Evolutionary conservation across 176 grass and related monocot genomes (phyloP), one percentile per base, ranked within the genome.

Genomic region (Tuctoria greenei): DNA sequence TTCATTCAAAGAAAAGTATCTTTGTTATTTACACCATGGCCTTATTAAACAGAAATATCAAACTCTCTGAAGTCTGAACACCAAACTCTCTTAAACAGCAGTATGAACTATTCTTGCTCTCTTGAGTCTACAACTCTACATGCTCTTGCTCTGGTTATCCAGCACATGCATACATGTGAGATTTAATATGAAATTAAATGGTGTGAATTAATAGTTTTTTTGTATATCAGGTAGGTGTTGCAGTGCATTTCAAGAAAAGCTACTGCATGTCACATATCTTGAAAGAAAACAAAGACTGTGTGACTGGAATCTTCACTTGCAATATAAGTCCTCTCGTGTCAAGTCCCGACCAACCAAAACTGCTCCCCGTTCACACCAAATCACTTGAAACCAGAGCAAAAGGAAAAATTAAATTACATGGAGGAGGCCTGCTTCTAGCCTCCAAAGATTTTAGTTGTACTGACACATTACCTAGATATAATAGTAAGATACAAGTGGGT

Each of bases 1-100:
- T 52, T 16, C 45, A 47, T 47, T 47, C 45, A 20, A 20, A 50
- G 47, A 50, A 50, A 50, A 50, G 20, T 20, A 50, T 2, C 7
- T 26, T 75, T 10, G n/a, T 24, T 86, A 79, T 79, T 45, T 86
- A 83, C 83, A 83, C 8, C 20, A 63, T 10, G 56, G 42, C n/a
- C 15, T 55, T 36, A 69, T 37, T 58, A 11, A 74, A 45, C 42
- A 57, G 3, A 36, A 69, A 20, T 21, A 79, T 66, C 60, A 58
- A 45, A n/a, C 46, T 70, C 36, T 51, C 7, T 41, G 45, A 47
- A 47, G 11, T 47, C 31, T 16, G 61, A 24, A 24, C 8, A 31
- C 49, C 44, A 59, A 74, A 21, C 52, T 45, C 71, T 83, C 28
- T 41, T 36, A 11, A 11, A 12, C 54, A 24, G 25, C 2, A 49